phyloP scores from a whole-genome alignment of 2,329 filamentous ascomycete species.

The Stachybotrys chartarum region DNA sequence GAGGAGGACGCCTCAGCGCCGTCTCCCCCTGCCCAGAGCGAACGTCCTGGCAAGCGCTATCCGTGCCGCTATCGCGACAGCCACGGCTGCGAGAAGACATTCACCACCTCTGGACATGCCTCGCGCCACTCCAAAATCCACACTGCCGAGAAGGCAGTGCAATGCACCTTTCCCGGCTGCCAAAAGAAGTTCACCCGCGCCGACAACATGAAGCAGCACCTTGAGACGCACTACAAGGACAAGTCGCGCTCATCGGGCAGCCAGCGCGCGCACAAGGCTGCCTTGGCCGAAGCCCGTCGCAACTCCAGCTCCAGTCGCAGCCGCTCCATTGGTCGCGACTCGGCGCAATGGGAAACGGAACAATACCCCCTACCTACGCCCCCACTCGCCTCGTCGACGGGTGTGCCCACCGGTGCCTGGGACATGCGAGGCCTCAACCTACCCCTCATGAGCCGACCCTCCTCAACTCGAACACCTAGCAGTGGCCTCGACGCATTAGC shows the following conservation, averaged over 20 bases:
- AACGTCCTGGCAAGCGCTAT: conserved; percentile 57
- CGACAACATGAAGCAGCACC: conserved; percentile 84
- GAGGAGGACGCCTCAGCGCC: conserved; percentile 40
- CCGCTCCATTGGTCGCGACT: conserved; percentile 18
- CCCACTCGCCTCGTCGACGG: conserved; percentile 27
- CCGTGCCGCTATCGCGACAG: conserved; percentile 67
- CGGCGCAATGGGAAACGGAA: conserved; percentile 32
- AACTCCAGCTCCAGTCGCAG: conserved; percentile 24
- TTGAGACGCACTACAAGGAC: conserved; percentile 67
- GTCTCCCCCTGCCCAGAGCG: conserved; percentile 30
- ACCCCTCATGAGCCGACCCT: conserved; percentile 38
- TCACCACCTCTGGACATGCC: conserved; percentile 80
- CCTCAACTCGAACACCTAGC: conserved; percentile 33
- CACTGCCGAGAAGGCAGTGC: conserved; percentile 71
- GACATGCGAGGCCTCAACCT: conserved; percentile 39
- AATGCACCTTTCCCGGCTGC: conserved; percentile 61
- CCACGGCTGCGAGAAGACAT: conserved; percentile 68
- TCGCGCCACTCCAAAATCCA: conserved; percentile 80
- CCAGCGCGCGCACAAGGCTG: conserved; percentile 22
- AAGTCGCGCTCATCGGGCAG: conserved; percentile 39
- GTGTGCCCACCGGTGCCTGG: conserved; percentile 29
- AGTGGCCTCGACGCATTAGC: conserved; percentile 49
- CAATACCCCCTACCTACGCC: conserved; percentile 29
- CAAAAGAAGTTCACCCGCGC: conserved; percentile 74
- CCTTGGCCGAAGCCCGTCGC: conserved; percentile 23